Conservation (phyloP, 306 rosid species). For the Trifolium repens region DNA sequence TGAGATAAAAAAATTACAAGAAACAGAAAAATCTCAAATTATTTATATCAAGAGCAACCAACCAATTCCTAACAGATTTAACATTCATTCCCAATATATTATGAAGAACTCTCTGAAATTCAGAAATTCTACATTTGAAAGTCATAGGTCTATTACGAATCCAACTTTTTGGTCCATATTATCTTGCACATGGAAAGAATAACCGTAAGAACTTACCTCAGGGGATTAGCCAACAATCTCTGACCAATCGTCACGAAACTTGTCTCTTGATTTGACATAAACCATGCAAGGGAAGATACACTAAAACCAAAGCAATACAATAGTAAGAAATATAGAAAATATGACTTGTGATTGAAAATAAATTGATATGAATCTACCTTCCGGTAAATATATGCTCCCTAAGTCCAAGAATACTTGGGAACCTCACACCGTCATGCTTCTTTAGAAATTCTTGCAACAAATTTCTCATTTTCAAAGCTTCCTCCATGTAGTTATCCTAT, state of each 20-base stretch:
- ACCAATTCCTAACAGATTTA: constrained; percentile 24
- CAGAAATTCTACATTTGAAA: constrained; percentile 11
- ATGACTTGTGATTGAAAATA: constrained; percentile 13
- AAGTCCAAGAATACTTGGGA: constrained; percentile 92
- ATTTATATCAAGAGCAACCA: constrained; percentile 24
- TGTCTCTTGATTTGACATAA: constrained; percentile 99
- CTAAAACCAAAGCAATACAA: constrained; percentile 59
- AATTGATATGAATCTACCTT: constrained; percentile 54
- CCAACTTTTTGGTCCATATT: not conserved
- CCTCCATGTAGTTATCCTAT: constrained; percentile 98
- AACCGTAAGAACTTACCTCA: constrained; percentile 64
- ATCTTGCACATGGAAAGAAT: constrained; percentile 8
- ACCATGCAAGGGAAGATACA: constrained; percentile 99
- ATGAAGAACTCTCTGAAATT: not conserved
- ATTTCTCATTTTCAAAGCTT: constrained; percentile 98
- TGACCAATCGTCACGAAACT: constrained; percentile 99
- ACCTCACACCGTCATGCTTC: constrained; percentile 89
- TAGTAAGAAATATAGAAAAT: constrained; percentile 35
- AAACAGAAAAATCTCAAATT: constrained; percentile 1
- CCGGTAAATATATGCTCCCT: constrained; percentile 99
- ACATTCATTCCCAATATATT: constrained; percentile 3
- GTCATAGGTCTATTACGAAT: constrained; percentile 1
- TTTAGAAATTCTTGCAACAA: constrained; percentile 89
- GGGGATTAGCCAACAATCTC: constrained; percentile 95
- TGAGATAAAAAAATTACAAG: constrained; percentile 6